These are phyloP conservation scores for Graphilbum ipis-grandicollis DNA, from an alignment of 2,329 filamentous ascomycete genomes.

Conservation along the genomic window DNA sequence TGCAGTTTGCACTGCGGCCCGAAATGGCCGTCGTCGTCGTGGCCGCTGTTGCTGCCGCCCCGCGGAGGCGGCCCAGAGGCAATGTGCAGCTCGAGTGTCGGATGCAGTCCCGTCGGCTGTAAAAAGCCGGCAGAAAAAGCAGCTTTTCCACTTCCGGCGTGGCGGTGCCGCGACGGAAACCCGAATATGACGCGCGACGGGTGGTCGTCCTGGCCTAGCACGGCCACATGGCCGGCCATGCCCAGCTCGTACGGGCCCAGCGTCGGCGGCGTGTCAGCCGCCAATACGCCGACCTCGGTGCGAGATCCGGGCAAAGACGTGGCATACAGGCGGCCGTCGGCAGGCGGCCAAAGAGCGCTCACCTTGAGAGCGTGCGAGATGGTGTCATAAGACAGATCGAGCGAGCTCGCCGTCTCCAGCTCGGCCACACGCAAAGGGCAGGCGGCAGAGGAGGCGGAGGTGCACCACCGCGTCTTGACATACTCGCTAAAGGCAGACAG, in stretches of 20 bases:
- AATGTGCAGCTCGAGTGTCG: constrained; percentile 54
- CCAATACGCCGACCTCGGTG: constrained; percentile 69
- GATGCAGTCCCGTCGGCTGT: constrained; percentile 67
- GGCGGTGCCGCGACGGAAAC: constrained; percentile 62
- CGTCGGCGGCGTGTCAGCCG: constrained; percentile 38
- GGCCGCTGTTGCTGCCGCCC: constrained; percentile 12
- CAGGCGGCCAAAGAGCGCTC: constrained; percentile 44
- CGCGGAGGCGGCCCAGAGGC: constrained; percentile 29
- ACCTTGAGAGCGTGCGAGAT: constrained; percentile 48
- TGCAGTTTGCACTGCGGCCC: constrained; percentile 45
- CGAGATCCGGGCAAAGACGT: constrained; percentile 28
- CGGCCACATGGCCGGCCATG: constrained; percentile 60
- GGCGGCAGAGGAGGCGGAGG: constrained; percentile 31
- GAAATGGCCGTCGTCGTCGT: constrained; percentile 12
- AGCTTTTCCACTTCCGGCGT: constrained; percentile 25
- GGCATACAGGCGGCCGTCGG: constrained; percentile 21
- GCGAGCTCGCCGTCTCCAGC: constrained; percentile 34
- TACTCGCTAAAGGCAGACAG: constrained; percentile 37
- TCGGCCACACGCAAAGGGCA: constrained; percentile 24
- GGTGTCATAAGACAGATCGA: constrained; percentile 65
- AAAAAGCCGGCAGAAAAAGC: constrained; percentile 48
- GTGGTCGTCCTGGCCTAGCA: constrained; percentile 56
- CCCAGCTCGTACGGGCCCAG: constrained; percentile 57
- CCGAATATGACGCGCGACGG: constrained; percentile 66
- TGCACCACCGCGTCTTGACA: constrained; percentile 34